Evolutionary conservation across 2,329 filamentous ascomycete species (phyloP).

Genomic region (Beauveria sp.): DNA sequence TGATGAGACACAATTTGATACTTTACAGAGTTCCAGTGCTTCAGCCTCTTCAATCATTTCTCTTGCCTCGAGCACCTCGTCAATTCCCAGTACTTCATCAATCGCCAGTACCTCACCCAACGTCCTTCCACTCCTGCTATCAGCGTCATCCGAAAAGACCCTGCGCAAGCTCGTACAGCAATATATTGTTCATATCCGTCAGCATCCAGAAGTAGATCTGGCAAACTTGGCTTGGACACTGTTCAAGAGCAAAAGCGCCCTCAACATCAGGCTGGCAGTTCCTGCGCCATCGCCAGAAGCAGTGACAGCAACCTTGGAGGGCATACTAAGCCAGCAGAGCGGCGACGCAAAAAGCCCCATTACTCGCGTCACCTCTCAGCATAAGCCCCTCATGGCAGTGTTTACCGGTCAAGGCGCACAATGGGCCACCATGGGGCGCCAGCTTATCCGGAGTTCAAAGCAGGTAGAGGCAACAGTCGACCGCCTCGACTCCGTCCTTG

Average conservation of each 20-base stretch:
- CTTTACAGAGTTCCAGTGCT: not conserved
- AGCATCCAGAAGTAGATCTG: not conserved
- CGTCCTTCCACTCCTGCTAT: conserved; percentile 16
- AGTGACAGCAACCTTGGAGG: not conserved
- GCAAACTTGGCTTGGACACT: not conserved
- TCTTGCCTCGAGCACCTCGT: not conserved
- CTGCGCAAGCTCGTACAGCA: not conserved
- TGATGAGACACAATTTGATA: not conserved
- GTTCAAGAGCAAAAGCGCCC: not conserved
- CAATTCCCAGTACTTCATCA: not conserved
- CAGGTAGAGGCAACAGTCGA: conserved; percentile 17
- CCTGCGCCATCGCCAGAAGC: not conserved
- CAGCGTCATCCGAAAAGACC: conserved; percentile 10
- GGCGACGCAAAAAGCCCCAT: not conserved
- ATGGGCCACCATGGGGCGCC: conserved; percentile 22
- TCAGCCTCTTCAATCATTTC: not conserved
- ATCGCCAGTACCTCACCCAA: not conserved
- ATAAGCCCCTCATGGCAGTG: conserved; percentile 14
- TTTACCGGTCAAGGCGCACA: conserved; percentile 27
- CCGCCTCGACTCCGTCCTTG: conserved; percentile 20
- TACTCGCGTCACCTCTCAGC: not conserved
- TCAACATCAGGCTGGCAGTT: not conserved
- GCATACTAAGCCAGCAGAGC: not conserved
- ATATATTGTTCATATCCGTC: not conserved
- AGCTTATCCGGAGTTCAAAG: conserved; percentile 22